Base-by-base conservation (phyloP, 345 rosid genomes). In the Gossypium herbaceum region DNA sequence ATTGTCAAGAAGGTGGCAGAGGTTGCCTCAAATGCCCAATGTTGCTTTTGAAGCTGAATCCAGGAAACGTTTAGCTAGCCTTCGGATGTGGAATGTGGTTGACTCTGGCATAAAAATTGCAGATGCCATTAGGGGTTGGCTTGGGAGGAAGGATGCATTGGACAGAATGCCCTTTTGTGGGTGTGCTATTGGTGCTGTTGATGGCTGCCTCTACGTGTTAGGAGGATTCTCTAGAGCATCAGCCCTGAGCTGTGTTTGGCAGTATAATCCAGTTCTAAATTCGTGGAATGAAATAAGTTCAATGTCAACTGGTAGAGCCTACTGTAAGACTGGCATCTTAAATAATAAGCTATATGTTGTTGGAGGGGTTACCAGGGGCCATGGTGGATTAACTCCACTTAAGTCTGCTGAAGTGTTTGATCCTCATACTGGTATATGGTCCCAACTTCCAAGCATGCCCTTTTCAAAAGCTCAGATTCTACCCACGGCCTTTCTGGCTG, bases 341-440 rank as follows among this genome's bases (percentile, higher is more conserved):
- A 83, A 92, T 71, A 77, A 91, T 72, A 94, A 86, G 76, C 89
- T 94, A 6, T 92, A 92, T 68, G 97, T 88, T 76, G 96, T 92
- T 51, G 97, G 97, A 76, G 98, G 98, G 9, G 96, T 94, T 76
- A 89, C 82, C 71, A 74, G 87, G 55, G 86, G 85, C 24, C 85
- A 76, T 2, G 93, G 87, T 64, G 94, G 93, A 59, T 82, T 92
- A 68, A 80, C 81, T 73, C 97, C 97, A 5, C 94, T 92, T 71
- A 94, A 87, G 22, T 84, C 98, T 27, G 98, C 97, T 13, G 98
- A 94, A 82, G 97, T 88, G 34, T 94, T 85, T 48, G 93, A 94
- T 73, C 94, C 97, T 13, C 58, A 48, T n/a, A 83, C 84, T 0
- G 87, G 85, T 62, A 27, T 59, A 43, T 94, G 97, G 98, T 84